Evolutionary conservation across 768 basidiomycete species (phyloP), one percentile per base, ranked within the genome.

Genomic region (Lactifluus volemus): DNA sequence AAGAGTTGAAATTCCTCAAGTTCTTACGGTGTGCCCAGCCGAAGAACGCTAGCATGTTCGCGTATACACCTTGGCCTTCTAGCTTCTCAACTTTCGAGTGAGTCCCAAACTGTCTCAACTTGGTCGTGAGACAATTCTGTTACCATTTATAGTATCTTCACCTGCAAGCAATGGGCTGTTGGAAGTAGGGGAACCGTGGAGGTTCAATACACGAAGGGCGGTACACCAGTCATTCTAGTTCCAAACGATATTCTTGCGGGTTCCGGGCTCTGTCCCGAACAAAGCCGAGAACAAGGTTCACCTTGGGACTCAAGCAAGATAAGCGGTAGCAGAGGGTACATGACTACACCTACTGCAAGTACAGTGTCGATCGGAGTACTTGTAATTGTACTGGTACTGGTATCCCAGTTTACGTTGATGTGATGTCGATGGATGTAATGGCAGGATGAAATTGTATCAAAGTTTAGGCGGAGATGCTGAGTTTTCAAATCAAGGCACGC

Each of bases 121-220:
- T 11, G 41, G 8, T 36, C 9, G 25, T 51, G 14, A 14, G 41
- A 45, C 11, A 12, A 32, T 38, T 30, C 45, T 64, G 41, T 65
- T 62, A 34, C 53, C n/a, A 60, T 38, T 19, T 42, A 11, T 62
- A 87, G 86, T 64, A 74, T 89, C 55, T 68, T 89, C 21, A 81
- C 80, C 3, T 91, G 89, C 70, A 70, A 72, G 41, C 84, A 88
- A 70, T 85, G 81, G 77, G 81, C 78, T 19, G 82, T 88, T 8
- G 89, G 86, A 32, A 82, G 86, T 45, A 75, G 78, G 49, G 85
- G 86, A 44, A 81, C 77, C 39, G 67, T 92, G 53, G 76, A 81
- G 29, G 79, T 83, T 25, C 74, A 84, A 61, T 91, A 91, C 68
- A 78, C 78, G 8, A 74, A 74, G 55, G 88, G 88, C 30, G 88